These are phyloP conservation scores for Chionographis japonica DNA, from an alignment of 106 monocot genomes.

Conservation along the genomic window DNA sequence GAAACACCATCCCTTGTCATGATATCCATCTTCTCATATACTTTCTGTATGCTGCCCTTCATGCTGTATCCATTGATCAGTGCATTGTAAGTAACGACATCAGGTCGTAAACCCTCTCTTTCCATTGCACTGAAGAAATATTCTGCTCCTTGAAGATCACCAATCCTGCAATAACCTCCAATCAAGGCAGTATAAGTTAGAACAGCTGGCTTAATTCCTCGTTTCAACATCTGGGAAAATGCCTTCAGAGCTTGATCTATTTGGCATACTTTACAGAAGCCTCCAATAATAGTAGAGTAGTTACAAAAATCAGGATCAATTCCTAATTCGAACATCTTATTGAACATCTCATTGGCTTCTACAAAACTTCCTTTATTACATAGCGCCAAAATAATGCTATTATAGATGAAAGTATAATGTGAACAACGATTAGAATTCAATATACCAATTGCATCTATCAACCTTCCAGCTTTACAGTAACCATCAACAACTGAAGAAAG, in stretches of 20 bases:
- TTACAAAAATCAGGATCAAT: slow-evolving; percentile 38
- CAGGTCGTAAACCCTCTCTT: slow-evolving; percentile 33
- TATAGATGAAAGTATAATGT: slow-evolving; percentile 37
- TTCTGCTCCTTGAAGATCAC: slow-evolving; percentile 32
- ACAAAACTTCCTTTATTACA: slow-evolving; percentile 34
- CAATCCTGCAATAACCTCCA: slow-evolving; percentile 19
- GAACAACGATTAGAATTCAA: slow-evolving; percentile 6
- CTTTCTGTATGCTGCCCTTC: slow-evolving; percentile 26
- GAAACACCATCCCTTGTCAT: slow-evolving; percentile 32
- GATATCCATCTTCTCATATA: slow-evolving; percentile 29
- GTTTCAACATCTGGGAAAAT: slow-evolving; percentile 41
- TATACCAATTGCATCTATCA: slow-evolving; percentile 19
- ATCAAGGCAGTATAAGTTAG: slow-evolving; percentile 34
- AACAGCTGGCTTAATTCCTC: slow-evolving; percentile 22
- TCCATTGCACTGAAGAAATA: slow-evolving; percentile 18
- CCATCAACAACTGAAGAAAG: slow-evolving; percentile 36
- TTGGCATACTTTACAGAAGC: slow-evolving; percentile 29
- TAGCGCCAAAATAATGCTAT: slow-evolving; percentile 40
- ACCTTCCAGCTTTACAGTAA: slow-evolving; percentile 46
- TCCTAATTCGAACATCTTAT: slow-evolving; percentile 38
- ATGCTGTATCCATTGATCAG: slow-evolving; percentile 40
- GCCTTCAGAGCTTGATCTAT: slow-evolving; percentile 30
- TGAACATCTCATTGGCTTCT: slow-evolving; percentile 18
- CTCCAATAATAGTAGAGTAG: slow-evolving; percentile 34
- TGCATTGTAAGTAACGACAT: slow-evolving; percentile 26